Conservation (phyloP, 371 early-diverging fungal genomes). For the Dentiscutata heterogama region DNA sequence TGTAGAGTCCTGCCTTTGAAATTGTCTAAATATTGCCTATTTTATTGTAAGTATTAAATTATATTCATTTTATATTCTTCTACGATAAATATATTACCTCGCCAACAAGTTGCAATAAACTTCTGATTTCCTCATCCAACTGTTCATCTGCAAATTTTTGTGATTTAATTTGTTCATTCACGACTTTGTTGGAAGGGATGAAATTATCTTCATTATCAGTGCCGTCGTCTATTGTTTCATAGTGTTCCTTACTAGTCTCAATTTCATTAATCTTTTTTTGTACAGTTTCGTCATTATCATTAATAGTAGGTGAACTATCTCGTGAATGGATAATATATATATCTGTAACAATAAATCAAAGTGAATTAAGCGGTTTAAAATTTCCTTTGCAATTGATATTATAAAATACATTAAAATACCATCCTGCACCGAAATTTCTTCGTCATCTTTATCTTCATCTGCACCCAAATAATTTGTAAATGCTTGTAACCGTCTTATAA, state of each 20-base stretch:
- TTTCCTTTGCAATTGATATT: background rate
- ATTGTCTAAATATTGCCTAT: constrained; percentile 35
- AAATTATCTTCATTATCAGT: background rate
- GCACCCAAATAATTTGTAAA: background rate
- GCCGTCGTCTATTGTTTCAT: background rate
- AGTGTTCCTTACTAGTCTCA: background rate
- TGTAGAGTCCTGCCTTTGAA: constrained; percentile 3
- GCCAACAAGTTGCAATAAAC: constrained; percentile 39
- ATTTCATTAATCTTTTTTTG: background rate
- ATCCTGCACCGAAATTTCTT: background rate
- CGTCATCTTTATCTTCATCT: constrained; percentile 5
- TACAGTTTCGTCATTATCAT: background rate
- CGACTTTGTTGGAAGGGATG: background rate
- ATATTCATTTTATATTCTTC: background rate
- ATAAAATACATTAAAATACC: background rate
- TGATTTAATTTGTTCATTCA: background rate
- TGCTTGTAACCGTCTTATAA: constrained; percentile 18
- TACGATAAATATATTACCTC: constrained; percentile 5
- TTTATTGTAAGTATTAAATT: background rate
- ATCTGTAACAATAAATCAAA: background rate
- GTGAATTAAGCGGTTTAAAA: background rate
- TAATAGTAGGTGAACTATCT: constrained; percentile 11
- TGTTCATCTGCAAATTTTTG: constrained; percentile 9
- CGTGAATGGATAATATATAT: constrained; percentile 3
- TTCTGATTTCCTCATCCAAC: constrained; percentile 36